Percentiles rank a stretch among this genome's conserved stretches.
phyloP scores from a whole-genome alignment of 768 basidiomycete genomes.

The Trametes meyenii region DNA sequence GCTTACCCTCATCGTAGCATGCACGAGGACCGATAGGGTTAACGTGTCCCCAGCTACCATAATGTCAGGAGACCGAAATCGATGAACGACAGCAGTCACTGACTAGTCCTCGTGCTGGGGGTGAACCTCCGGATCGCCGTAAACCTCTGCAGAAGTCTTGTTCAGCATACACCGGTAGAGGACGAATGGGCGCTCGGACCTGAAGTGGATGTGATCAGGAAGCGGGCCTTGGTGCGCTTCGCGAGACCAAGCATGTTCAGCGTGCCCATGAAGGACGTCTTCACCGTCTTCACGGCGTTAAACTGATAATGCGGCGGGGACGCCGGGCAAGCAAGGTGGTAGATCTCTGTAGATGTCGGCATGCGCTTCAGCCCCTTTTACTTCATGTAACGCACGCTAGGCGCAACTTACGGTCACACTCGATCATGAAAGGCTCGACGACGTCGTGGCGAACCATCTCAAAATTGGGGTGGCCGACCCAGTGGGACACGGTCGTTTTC shows the following conservation, averaged over 20 bases:
- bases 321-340: constrained; percentile 97
- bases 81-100: constrained; percentile 34
- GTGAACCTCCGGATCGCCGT: constrained; percentile 98
- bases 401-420: constrained; percentile 84
- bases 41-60: constrained; percentile 89
- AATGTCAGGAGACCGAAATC: constrained; percentile 24
- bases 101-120: constrained; percentile 96
- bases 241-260: constrained; percentile 98
- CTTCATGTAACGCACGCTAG: neutral
- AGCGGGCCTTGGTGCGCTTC: constrained; percentile 95
- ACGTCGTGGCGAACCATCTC: constrained; percentile 98
- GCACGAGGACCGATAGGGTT: constrained; percentile 98
- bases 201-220: constrained; percentile 94
- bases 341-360: constrained; percentile 68
- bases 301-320: constrained; percentile 98
- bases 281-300: constrained; percentile 97
- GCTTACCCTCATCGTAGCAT: constrained; percentile 99
- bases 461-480: constrained; percentile 98
- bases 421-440: constrained; percentile 97
- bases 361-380: constrained; percentile 2
- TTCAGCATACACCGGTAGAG: neutral
- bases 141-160: constrained; percentile 67
- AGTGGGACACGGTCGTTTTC: constrained; percentile 94
- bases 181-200: constrained; percentile 49
- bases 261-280: constrained; percentile 98